Evolutionary conservation across 768 basidiomycete species (phyloP).

Genomic region (Leucosporidium scottii): DNA sequence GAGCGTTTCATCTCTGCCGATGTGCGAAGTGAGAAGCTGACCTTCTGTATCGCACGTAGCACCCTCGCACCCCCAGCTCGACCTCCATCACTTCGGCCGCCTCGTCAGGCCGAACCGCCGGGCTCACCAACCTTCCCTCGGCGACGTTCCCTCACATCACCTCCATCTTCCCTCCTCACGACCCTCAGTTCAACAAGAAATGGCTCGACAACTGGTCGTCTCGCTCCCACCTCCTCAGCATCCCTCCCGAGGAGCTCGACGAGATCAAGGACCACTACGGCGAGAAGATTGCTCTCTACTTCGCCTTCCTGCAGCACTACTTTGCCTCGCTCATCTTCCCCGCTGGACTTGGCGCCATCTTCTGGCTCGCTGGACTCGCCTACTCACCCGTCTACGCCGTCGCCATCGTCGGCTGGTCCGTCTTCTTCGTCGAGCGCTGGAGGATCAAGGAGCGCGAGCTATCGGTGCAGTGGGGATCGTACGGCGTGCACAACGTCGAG

Average conservation of each 20-base stretch:
- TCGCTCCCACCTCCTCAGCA: conserved; percentile 39
- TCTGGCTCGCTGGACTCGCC: conserved; percentile 61
- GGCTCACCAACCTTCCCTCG: conserved; percentile 13
- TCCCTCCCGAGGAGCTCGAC: conserved; percentile 52
- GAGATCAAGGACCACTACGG: conserved; percentile 76
- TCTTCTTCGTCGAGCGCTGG: conserved; percentile 88
- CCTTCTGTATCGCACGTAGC: conserved; percentile 31
- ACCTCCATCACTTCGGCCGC: conserved; percentile 63
- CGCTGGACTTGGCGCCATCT: conserved; percentile 59
- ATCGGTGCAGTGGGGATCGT: conserved; percentile 73
- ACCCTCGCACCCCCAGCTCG: conserved; percentile 44
- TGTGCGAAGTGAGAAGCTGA: background rate
- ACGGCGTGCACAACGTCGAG: conserved; percentile 62
- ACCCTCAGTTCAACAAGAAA: conserved; percentile 66
- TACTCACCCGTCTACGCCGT: conserved; percentile 73
- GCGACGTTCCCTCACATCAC: conserved; percentile 68
- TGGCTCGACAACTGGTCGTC: conserved; percentile 69
- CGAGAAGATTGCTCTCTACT: conserved; percentile 65
- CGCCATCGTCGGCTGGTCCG: conserved; percentile 72
- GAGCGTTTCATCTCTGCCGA: background rate
- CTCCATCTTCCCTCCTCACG: conserved; percentile 74
- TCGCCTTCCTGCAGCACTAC: conserved; percentile 45
- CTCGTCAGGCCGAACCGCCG: conserved; percentile 15
- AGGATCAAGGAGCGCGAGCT: conserved; percentile 73
- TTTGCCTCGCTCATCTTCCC: conserved; percentile 78